Evolutionary conservation across 2,329 filamentous ascomycete genomes (phyloP).

Genomic region (Arthrobotrys sinensis): DNA sequence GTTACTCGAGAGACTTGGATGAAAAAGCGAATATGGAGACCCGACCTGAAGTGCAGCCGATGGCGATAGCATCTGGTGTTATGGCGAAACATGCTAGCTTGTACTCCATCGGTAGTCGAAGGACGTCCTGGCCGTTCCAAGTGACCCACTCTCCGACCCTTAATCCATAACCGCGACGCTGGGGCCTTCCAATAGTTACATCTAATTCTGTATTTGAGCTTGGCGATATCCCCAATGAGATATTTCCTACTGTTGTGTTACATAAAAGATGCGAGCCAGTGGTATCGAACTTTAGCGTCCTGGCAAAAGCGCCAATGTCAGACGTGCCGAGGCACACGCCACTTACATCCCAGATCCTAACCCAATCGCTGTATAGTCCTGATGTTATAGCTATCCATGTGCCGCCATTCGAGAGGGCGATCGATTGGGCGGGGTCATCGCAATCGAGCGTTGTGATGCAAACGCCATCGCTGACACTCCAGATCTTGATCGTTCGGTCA

Average conservation of each 20-base stretch:
- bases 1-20: background rate
- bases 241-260: background rate
- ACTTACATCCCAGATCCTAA: conserved; percentile 9
- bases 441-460: background rate
- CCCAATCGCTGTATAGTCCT: background rate
- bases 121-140: too few species aligned
- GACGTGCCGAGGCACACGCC: background rate
- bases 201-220: too few species aligned
- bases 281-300: too few species aligned
- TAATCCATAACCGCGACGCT: too few species aligned
- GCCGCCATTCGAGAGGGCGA: conserved; percentile 13
- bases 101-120: too few species aligned
- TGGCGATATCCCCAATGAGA: too few species aligned
- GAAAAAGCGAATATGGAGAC: background rate
- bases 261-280: background rate
- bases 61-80: too few species aligned
- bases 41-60: background rate
- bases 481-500: conserved; percentile 4
- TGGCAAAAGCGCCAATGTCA: background rate
- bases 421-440: background rate
- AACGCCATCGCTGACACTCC: background rate
- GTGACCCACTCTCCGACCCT: too few species aligned
- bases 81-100: too few species aligned
- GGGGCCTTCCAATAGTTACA: background rate
- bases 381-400: conserved; percentile 45